Evolutionary conservation across 2,329 filamentous ascomycete species (phyloP), one percentile per base, ranked within the genome.

Genomic region (Cordyceps tenuipes): DNA sequence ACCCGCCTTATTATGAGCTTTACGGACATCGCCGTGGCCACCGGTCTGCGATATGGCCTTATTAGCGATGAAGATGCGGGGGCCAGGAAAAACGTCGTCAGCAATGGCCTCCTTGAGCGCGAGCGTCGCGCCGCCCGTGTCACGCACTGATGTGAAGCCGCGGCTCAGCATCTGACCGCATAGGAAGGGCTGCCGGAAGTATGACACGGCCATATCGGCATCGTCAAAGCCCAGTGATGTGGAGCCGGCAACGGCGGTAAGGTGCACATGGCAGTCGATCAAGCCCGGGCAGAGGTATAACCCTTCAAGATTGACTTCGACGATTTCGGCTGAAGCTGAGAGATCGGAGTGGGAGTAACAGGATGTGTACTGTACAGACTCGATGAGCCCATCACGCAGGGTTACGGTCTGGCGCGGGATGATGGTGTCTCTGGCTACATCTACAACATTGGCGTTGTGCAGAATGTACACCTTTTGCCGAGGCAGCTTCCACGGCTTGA

Each of bases 121-220:
- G 0, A 79, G 68, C 0, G 74, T 73, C 1, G 82, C 82, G 4
- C 83, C 83, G 0, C 82, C 83, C 39, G 79, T 82, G 66, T 86
- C 83, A 3, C 83, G 76, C 3, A 82, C 75, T 1, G 75, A 80
- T 1, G 83, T 86, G 70, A 85, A 86, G 1, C 83, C 83, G 19
- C 82, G 76, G 46, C 71, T 68, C 0, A 86, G 74, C 71, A 83
- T 84, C 60, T 81, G 74, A 10, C 68, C 62, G 61, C 72, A 75
- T 7, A 80, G 71, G 60, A 75, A 81, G 0, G 81, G 73, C 64
- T 80, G 76, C 2, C 80, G 72, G 15, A 79, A 70, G 3, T 75
- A 67, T 0, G 74, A 75, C 1, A 73, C 73, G 1, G 67, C 65
- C 1, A 68, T 66, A 23, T 76, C 73, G 21, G 73, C 62, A 53